Percentiles rank a stretch among this genome's conserved stretches.
These are phyloP conservation scores for Aristolochia fimbriata DNA, from an alignment of 164 flowering plant genomes.

Conservation along the genomic window DNA sequence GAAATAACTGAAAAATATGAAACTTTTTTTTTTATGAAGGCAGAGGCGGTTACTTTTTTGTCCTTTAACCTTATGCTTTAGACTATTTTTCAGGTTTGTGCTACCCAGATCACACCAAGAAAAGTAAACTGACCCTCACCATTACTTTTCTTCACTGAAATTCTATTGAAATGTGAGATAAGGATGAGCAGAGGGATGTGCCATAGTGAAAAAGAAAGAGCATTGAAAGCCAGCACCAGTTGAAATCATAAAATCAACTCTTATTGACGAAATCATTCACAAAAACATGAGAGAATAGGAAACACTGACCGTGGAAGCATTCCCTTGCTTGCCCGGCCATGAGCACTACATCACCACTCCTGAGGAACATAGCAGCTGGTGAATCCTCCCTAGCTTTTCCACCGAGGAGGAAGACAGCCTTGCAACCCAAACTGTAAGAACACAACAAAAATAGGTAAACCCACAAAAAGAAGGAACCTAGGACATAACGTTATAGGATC, in stretches of 20 bases:
- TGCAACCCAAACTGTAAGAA: slow-evolving; percentile 78
- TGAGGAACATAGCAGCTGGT: slow-evolving; percentile 84
- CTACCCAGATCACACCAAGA: too few relatives aligned
- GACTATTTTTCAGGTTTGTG: too few relatives aligned
- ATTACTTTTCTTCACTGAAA: too few relatives aligned
- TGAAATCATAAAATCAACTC: background rate
- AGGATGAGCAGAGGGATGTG: too few relatives aligned
- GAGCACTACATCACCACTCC: slow-evolving; percentile 90
- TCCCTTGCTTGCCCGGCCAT: slow-evolving; percentile 98
- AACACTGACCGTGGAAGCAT: slow-evolving; percentile 82
- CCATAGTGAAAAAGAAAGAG: background rate
- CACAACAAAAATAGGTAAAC: background rate
- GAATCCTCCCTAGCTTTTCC: slow-evolving; percentile 71
- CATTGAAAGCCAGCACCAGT: background rate
- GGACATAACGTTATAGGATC: background rate
- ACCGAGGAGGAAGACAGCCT: slow-evolving; percentile 91
- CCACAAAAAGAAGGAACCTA: background rate
- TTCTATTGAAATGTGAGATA: too few relatives aligned
- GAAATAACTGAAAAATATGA: too few relatives aligned
- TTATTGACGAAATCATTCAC: background rate
- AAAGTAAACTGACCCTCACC: too few relatives aligned
- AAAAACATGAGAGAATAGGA: background rate
- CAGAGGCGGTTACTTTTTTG: too few relatives aligned
- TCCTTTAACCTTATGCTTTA: too few relatives aligned
- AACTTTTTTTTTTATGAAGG: too few relatives aligned